Evolutionary conservation across 495 filamentous ascomycete species (phyloP).

Genomic region (Neurospora tetraspora): DNA sequence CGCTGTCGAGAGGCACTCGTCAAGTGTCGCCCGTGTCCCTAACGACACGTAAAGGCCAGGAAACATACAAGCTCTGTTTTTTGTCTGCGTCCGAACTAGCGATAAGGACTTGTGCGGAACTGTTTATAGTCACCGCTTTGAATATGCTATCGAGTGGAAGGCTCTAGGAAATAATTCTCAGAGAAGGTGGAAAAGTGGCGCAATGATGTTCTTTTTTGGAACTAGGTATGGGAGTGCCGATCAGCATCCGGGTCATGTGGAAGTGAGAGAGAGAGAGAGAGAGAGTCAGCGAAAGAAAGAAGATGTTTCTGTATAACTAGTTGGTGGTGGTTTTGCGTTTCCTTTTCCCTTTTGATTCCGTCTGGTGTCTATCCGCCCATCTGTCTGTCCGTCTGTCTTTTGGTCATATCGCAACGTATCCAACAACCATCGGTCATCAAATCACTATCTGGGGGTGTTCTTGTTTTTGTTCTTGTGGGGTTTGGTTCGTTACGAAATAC

Average conservation of each 20-base stretch:
- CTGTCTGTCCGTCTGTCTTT: slow-evolving; percentile 1
- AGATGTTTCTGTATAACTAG: slow-evolving; percentile 14
- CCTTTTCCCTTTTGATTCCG: background rate
- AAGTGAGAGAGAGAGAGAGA: background rate
- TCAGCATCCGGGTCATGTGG: background rate
- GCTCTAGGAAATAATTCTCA: background rate
- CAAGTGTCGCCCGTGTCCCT: background rate
- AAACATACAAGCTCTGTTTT: background rate
- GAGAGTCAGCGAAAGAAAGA: background rate
- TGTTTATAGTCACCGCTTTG: background rate
- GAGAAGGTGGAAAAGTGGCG: background rate
- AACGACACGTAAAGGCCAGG: background rate
- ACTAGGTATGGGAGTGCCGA: background rate
- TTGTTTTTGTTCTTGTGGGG: background rate
- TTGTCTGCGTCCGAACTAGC: background rate
- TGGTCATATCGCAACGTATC: background rate
- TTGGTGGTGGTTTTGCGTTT: slow-evolving; percentile 5
- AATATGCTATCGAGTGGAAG: background rate
- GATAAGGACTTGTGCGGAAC: background rate
- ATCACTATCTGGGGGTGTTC: background rate
- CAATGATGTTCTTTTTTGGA: background rate
- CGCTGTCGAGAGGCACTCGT: background rate
- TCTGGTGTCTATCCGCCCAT: background rate
- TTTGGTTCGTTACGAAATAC: background rate
- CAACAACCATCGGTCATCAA: background rate